Evolutionary conservation across 2,329 filamentous ascomycete genomes (phyloP), one percentile per base, ranked within the genome.

Genomic region (Penicillium sp.): DNA sequence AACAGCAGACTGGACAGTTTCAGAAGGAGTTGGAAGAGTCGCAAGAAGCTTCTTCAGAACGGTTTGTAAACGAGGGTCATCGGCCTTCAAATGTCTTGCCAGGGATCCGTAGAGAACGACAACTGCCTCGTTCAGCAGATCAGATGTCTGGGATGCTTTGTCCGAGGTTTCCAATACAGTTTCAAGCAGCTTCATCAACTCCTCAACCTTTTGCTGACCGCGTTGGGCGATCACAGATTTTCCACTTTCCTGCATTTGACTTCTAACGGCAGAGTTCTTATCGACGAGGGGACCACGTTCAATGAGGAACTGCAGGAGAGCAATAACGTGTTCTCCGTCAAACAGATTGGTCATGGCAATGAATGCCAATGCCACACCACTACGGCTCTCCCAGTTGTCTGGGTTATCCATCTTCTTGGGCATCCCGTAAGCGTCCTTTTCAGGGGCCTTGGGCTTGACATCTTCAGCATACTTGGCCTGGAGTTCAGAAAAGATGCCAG

Each of bases 31-130:
- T 73, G 89, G 95, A 45, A 99, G 81, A 7, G 96, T 97, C 22
- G 87, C 86, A 55, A 99, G 82, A 22, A 99, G 81, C 60, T 92
- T 87, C 65, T 93, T 88, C 50, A 99, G 88, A 46, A 99, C 95
- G 55, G 89, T 87, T 1, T 93, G 91, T 49, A 98, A 86, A 68
- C 96, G 93, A 63, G 86, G 78, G 73, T 99, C 95, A n/a, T 92
- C 91, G 8, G 87, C 77, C 64, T 90, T 86, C 57, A 99, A 79
- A 79, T 99, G 95, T 51, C 90, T 87, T 44, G 93, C 95, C 37
- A 99, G 79, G 51, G 96, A 93, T 71, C 95, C 95, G 68, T 99
- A 99, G 73, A 99, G 89, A 66, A 99, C 95, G 65, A 99, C 93
- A 52, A 99, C 93, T 19, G 96, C 95, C 76, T 99, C 95, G 66